Evolutionary conservation across 2,329 filamentous ascomycete genomes (phyloP), one percentile per base, ranked within the genome.

Genomic region (Pestalotiopsis sp.): DNA sequence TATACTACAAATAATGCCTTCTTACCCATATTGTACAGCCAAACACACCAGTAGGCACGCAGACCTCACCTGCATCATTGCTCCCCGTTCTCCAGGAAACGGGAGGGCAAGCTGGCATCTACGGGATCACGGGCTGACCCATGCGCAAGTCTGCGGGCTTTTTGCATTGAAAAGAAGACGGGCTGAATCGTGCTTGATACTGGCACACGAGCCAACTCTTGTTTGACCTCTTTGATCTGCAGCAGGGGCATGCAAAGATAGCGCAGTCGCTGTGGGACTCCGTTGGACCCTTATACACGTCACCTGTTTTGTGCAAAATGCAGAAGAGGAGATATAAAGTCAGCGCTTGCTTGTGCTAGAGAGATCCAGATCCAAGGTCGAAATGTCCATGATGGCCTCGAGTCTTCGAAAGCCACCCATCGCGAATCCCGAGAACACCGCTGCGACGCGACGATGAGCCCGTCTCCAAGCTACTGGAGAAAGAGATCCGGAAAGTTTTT

Each of bases 191-290:
- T 64, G 38, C 41, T 64, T 27, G 60, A 36, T 55, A 36, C 27
- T 58, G 27, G 63, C 63, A 65, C 63, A 65, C 63, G 63, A 65
- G 63, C 63, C 63, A 65, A 65, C 31, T 45, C 63, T 65, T 65
- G 27, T 65, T 65, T 58, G 23, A 52, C 45, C n/a, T 52, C 45
- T 36, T 36, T 59, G 57, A 27, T 59, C 57, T 27, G 57, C 57
- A 59, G 27, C 23, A 27, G 57, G 23, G 57, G 57, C 17, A 59
- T 20, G 45, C 14, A 20, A n/a, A 52, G 45, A 52, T 52, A 49
- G 13, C 13, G 41, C n/a, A 52, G 45, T 52, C 17, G 12, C 20
- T 6, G 45, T 52, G 45, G 45, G 17, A 52, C 45, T 49, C n/a
- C 20, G 45, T 52, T n/a, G 57, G 57, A 36, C 23, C 27, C 57